Evolutionary conservation across 352 stramenopile genomes (phyloP).

Genomic region (Peronospora farinosa): DNA sequence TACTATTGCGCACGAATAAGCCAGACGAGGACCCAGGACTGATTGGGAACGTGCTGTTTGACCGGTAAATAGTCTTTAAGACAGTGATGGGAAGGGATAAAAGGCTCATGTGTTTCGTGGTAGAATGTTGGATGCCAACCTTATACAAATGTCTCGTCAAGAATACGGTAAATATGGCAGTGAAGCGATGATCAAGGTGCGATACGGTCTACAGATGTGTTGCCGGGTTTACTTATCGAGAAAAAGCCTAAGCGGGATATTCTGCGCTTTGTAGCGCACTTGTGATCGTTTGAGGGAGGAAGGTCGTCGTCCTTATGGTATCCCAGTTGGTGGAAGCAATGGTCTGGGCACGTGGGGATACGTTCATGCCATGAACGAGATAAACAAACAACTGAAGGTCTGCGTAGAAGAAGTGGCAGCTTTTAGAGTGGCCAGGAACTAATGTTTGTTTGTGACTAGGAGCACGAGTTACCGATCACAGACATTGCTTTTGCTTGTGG

Average conservation of each 20-base stretch:
- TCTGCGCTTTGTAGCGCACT: conserved; percentile 28
- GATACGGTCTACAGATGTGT: not conserved
- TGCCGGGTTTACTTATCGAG: not conserved
- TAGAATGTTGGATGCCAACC: conserved; percentile 63
- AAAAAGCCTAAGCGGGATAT: not conserved
- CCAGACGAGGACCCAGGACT: conserved; percentile 62
- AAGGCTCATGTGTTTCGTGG: conserved; percentile 1
- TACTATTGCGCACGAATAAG: conserved; percentile 84
- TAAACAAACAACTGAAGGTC: conserved; percentile 67
- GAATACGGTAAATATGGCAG: conserved; percentile 77
- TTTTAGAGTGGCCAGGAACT: not conserved
- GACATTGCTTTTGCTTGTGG: conserved; percentile 84
- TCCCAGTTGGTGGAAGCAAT: conserved; percentile 88
- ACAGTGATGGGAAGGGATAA: not conserved
- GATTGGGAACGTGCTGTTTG: conserved; percentile 72
- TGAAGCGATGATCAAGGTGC: conserved; percentile 75
- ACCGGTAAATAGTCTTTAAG: conserved; percentile 34
- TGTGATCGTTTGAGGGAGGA: conserved; percentile 54
- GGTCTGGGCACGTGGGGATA: conserved; percentile 91
- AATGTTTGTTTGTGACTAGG: conserved; percentile 17
- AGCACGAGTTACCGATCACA: conserved; percentile 48
- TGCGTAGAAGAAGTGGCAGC: not conserved
- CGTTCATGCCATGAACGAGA: conserved; percentile 88
- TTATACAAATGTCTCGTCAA: conserved; percentile 76
- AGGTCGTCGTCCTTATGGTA: conserved; percentile 66